phyloP scores from a whole-genome alignment of 1,139 yeast genomes.

The Pichia sp. region DNA sequence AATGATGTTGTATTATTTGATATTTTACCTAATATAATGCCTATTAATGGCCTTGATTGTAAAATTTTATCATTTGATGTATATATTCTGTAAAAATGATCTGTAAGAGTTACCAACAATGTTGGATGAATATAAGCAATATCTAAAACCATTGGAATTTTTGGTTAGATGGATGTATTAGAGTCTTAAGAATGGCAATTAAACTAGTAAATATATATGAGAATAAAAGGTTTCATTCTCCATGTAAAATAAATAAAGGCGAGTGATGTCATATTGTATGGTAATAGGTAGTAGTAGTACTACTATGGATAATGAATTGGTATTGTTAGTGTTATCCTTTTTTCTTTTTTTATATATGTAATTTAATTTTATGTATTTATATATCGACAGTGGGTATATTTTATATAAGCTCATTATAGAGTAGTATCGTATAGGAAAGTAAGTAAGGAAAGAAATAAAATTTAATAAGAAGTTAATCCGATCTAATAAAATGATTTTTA shows the following conservation, averaged over 20 bases:
- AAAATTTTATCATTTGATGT: neutral
- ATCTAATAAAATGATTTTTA: neutral
- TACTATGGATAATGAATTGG: too few relatives aligned
- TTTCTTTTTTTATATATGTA: too few relatives aligned
- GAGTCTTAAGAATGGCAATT: too few relatives aligned
- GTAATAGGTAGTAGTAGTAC: too few relatives aligned
- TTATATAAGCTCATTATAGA: neutral
- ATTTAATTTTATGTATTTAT: too few relatives aligned
- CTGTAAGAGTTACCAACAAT: constrained; percentile 11
- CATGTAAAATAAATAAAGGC: too few relatives aligned
- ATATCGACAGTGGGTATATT: neutral
- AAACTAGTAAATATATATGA: neutral
- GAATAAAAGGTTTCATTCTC: too few relatives aligned
- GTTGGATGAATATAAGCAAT: constrained; percentile 13
- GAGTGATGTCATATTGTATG: too few relatives aligned
- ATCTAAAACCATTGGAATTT: neutral
- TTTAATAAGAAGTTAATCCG: neutral
- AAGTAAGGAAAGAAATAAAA: neutral
- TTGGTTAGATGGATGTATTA: neutral
- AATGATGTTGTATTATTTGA: constrained; percentile 6
- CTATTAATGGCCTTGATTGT: neutral
- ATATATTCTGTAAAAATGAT: constrained; percentile 8
- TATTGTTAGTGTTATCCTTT: too few relatives aligned
- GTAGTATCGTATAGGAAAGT: neutral
- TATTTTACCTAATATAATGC: constrained; percentile 7